These are phyloP conservation scores for Trichoderma afroharzianum DNA, from an alignment of 2,329 filamentous ascomycete genomes.

Conservation along the genomic window DNA sequence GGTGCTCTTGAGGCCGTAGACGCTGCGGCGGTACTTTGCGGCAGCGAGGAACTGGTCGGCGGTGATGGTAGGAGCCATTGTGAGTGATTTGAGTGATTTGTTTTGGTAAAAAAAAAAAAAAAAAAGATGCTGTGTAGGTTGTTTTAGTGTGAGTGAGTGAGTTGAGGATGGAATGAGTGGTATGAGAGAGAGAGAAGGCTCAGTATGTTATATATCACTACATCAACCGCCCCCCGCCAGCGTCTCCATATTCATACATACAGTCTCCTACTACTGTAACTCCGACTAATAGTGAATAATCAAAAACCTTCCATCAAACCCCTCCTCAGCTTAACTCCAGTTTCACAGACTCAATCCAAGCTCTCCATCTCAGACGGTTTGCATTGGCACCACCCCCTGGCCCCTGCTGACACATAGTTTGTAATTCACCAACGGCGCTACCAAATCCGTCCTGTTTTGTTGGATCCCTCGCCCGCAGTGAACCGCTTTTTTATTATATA, in stretches of 20 bases:
- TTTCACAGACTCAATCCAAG: not conserved
- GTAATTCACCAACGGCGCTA: not conserved
- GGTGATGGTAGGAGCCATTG: not conserved
- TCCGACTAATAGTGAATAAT: not conserved
- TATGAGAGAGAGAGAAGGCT: not conserved
- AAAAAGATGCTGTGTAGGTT: not conserved
- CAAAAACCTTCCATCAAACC: not conserved
- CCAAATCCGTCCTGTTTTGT: not conserved
- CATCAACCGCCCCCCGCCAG: not conserved
- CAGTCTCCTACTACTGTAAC: not conserved
- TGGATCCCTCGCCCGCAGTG: not conserved
- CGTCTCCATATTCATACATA: not conserved
- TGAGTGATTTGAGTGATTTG: not conserved
- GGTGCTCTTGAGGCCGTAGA: constrained; percentile 65
- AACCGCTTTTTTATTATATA: not conserved
- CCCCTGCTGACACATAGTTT: not conserved
- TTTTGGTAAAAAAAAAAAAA: not conserved
- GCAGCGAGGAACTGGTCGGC: constrained; percentile 57
- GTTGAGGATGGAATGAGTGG: not conserved
- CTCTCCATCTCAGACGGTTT: not conserved
- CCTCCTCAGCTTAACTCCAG: not conserved
- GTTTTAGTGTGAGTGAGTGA: not conserved
- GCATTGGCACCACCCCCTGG: not conserved
- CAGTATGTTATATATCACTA: not conserved
- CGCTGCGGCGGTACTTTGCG: constrained; percentile 63